Base-by-base conservation (phyloP, 805 yeast species). In the Sugiyamaella chiloensis region DNA sequence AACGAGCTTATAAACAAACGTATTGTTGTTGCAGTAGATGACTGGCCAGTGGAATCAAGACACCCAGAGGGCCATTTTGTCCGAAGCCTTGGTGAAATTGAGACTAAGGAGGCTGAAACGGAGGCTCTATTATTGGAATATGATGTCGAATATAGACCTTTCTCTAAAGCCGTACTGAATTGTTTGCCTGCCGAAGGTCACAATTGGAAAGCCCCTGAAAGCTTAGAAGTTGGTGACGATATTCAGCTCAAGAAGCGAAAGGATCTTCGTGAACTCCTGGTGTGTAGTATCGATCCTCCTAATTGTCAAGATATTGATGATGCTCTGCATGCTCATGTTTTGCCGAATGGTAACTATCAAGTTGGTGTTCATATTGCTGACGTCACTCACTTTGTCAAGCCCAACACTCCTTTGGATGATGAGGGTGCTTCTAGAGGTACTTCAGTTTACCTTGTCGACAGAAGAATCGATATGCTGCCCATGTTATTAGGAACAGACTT, bases 361-460 rank as follows among this genome's bases (percentile, higher is more conserved):
- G 96, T 93, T 48, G 99, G 99, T 61, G 99, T 93, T 24, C 99
- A 93, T 63, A 93, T 93, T 71, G 99, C 99, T 7, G 99, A 93
- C 69, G 99, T 93, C 24, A 87, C 98, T 1, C 96, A 93, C 69
- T 93, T 93, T 62, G 99, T 93, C 40, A 88, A 89, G 66, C 84
- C 99, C 0, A 85, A 83, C 53, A 88, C 96, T 2, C 83, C 98
- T 0, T 73, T 93, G 51, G 99, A 93, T 64, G 84, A 80, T 39
- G 99, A 93, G 69, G 99, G 97, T 67, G 96, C 98, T 0, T 77
- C 95, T 1, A 80, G 99, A 68, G 98, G 97, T 60, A 93, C 99
- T 0, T 90, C 99, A 3, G 97, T 93, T 2, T 93, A 93, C 67
- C 73, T 93, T 48, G 99, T 93, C 11, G 99, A 93, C 65, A 91